Evolutionary conservation across 2,329 filamentous ascomycete species (phyloP).

Genomic region (Tolypocladium tundrense): DNA sequence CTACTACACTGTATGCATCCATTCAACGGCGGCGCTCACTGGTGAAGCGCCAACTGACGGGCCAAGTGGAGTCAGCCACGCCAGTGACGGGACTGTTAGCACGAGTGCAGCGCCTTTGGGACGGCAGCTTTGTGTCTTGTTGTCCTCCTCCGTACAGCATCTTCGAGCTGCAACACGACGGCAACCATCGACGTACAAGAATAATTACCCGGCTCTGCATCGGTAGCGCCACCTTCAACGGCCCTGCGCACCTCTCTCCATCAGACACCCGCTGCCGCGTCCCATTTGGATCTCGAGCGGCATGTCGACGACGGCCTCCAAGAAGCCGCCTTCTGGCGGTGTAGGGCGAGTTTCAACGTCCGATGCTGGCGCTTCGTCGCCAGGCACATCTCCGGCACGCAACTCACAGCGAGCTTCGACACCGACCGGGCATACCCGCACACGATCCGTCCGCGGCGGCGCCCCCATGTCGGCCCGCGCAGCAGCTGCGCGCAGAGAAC

Average conservation of each 20-base stretch:
- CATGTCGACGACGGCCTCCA: conserved; percentile 43
- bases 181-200: not conserved
- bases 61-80: not conserved
- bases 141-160: not conserved
- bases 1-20: not conserved
- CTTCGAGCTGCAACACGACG: not conserved
- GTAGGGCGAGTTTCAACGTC: conserved; percentile 34
- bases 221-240: not conserved
- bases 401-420: conserved; percentile 33
- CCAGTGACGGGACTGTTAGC: not conserved
- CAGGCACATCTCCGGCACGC: conserved; percentile 27
- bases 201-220: not conserved
- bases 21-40: not conserved
- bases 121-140: not conserved
- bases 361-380: conserved; percentile 22
- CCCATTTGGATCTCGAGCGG: conserved; percentile 4
- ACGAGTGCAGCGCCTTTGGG: not conserved
- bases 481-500: conserved; percentile 51
- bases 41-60: not conserved
- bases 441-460: conserved; percentile 53
- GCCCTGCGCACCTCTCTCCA: not conserved
- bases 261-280: not conserved
- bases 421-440: conserved; percentile 36
- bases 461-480: conserved; percentile 66
- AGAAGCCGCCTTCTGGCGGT: conserved; percentile 40